phyloP scores from a whole-genome alignment of 2,329 filamentous ascomycete species.

The Penicillium brevicompactum region DNA sequence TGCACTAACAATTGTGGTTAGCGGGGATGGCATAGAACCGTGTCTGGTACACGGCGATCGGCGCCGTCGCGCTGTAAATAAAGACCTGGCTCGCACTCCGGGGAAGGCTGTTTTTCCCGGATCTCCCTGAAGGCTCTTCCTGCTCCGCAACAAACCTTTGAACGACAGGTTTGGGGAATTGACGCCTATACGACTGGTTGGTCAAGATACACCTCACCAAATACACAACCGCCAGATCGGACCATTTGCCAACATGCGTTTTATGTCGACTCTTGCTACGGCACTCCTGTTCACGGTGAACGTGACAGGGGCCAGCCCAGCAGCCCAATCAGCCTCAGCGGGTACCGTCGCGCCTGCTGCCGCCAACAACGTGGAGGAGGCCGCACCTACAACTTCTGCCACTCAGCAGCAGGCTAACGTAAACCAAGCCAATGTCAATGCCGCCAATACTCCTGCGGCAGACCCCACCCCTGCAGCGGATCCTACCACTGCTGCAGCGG shows the following conservation, averaged over 20 bases:
- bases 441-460: background rate
- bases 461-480: background rate
- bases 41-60: constrained; percentile 1
- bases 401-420: constrained; percentile 8
- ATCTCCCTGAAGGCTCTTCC: constrained; percentile 10
- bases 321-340: constrained; percentile 11
- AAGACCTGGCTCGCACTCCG: background rate
- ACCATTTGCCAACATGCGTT: constrained; percentile 22
- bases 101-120: background rate
- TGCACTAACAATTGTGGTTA: constrained; percentile 1
- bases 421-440: constrained; percentile 8
- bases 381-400: background rate
- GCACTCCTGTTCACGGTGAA: constrained; percentile 22
- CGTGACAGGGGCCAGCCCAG: constrained; percentile 22
- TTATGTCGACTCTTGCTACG: constrained; percentile 25
- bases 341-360: constrained; percentile 4
- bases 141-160: constrained; percentile 7
- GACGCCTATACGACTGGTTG: constrained; percentile 3
- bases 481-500: background rate
- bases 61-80: background rate
- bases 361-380: constrained; percentile 1
- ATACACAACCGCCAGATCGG: background rate
- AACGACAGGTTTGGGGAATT: constrained; percentile 11
- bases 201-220: background rate
- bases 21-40: background rate